Evolutionary conservation across 164 flowering plant species (phyloP), one percentile per base, ranked within the genome.

Genomic region (Aristolochia fimbriata): DNA sequence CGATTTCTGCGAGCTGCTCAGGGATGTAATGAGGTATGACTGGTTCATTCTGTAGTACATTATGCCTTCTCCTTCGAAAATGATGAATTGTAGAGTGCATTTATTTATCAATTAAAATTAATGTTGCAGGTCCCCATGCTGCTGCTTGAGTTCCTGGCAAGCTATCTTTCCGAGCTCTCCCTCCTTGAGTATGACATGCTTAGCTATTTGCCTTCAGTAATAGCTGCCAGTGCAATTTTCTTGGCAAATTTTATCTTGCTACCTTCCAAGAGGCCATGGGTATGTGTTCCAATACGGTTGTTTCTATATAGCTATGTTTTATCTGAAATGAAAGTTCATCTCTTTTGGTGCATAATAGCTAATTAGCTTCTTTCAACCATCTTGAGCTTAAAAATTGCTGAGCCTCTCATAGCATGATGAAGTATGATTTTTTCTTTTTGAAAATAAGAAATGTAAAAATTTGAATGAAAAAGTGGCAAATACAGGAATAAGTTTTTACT

Each of bases 1-100:
- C 83, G 96, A 59, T 93, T 93, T 71, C 76, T 86, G 61, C 87
- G 88, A 55, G 99, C 78, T 71, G 92, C 97, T 66, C 94, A 93
- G 62, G 90, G 77, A 58, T 33, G 63, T 47, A 71, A 69, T 62
- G 92, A 90, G 90, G 94, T 88, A 80, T 62, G 6, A 25, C 0
- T 22, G 25, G 48, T 6, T 15, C 37, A 19, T 43, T 17, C 7
- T 50, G 21, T 51, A 50, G 9, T 61, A 3, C 10, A 25, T 55
- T 60, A 3, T 37, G 10, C 2, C 1, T 21, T 25, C 6, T 51
- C 21, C 47, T 31, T 30, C 9, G 11, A 37, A 37, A 37, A 37
- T 7, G 43, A 37, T 37, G 43, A 7, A 30, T 17, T 52, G 33
- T 21, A 22, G 19, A 19, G 4, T 13, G 3, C 57, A 14, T 43